Evolutionary conservation across 352 stramenopile genomes (phyloP).

Genomic region (Pythium utonaiense): DNA sequence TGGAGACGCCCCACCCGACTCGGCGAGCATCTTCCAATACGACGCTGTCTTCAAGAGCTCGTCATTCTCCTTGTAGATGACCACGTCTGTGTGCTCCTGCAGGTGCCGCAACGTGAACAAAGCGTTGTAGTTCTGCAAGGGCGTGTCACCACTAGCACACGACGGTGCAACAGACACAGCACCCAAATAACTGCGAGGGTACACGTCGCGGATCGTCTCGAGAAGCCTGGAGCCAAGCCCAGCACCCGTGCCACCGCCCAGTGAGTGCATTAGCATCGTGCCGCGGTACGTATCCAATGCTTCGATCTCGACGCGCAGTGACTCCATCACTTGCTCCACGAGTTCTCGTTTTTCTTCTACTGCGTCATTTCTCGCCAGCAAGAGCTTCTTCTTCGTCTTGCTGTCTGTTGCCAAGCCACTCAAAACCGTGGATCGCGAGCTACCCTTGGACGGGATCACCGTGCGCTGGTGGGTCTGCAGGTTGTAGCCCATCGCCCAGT

Average conservation of each 20-base stretch:
- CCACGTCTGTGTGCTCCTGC: conserved; percentile 63
- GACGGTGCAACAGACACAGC: conserved; percentile 72
- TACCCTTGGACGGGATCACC: conserved; percentile 25
- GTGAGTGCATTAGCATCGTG: conserved; percentile 72
- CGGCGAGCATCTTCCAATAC: conserved; percentile 49
- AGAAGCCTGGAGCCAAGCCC: conserved; percentile 79
- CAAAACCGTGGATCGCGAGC: not conserved
- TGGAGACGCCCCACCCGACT: conserved; percentile 1
- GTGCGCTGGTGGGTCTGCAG: conserved; percentile 40
- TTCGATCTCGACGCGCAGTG: conserved; percentile 69
- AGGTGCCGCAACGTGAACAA: conserved; percentile 67
- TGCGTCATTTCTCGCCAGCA: conserved; percentile 5
- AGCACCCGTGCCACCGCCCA: conserved; percentile 78
- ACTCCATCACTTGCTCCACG: conserved; percentile 70
- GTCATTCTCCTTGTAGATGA: conserved; percentile 88
- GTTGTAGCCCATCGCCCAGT: conserved; percentile 88
- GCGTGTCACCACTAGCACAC: conserved; percentile 53
- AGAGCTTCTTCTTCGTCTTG: conserved; percentile 7
- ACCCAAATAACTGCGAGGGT: conserved; percentile 65
- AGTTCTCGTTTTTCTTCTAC: conserved; percentile 46
- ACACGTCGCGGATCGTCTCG: conserved; percentile 77
- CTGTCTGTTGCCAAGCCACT: not conserved
- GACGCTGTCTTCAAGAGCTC: conserved; percentile 51
- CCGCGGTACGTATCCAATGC: conserved; percentile 63
- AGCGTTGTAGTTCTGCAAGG: conserved; percentile 87